Evolutionary conservation across 73 alveolate genomes (phyloP), one percentile per base, ranked within the genome.

Genomic region (Breviolum minutum): DNA sequence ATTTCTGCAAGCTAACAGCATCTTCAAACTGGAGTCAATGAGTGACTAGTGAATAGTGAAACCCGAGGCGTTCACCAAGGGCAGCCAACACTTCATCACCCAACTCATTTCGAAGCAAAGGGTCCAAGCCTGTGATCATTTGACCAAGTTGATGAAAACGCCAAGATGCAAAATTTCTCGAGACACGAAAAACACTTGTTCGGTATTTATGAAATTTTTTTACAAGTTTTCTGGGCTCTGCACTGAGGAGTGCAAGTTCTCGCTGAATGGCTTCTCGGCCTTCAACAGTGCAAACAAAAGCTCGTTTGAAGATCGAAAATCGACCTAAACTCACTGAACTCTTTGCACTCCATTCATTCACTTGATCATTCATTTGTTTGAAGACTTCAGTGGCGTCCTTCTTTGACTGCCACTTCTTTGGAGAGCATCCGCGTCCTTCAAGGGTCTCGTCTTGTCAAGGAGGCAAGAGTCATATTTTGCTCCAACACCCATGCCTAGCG

Each of bases 51-150:
- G 81, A 8, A 8, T 66, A 80, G 27, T 32, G 17, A 30, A 5
- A 26, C 13, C 76, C 24, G 64, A 63, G 94, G 29, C 79, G 60
- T 14, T 16, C 64, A 68, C 98, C 98, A 17, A 92, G 90, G 22
- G 98, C 98, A 12, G 98, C 90, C 66, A 92, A 48, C 68, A 92
- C 98, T 80, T 92, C 90, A 68, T 92, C 98, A 29, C 98, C 98
- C 17, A 92, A 89, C 98, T 73, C 90, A 17, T 91, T 77, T 17
- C 79, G 98, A 27, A 92, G 98, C 32, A 68, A 92, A 68, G 73
- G 90, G 24, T 92, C 98, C 90, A 92, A 80, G 83, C 98, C 98
- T 92, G 13, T 9, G 54, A 82, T 10, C 32, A 48, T 48, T 12
- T 32, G 54, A 10, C n/a, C 27, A 19, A 40, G n/a, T n/a, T n/a